Conservation (phyloP, 345 rosid species). For the Ceriops zippeliana region DNA sequence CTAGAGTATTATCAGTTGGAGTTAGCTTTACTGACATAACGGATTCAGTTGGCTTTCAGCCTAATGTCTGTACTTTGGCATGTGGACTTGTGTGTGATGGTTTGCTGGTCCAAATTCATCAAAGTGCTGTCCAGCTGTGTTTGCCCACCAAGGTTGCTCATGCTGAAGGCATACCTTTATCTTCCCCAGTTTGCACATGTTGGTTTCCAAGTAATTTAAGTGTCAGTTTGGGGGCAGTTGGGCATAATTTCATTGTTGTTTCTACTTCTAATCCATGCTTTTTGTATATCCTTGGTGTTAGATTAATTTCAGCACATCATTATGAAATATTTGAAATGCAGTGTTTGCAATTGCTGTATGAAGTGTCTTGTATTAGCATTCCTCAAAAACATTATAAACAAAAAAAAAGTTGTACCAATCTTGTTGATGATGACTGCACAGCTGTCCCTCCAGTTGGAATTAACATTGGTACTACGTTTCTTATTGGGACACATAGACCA, state of each 20-base stretch:
- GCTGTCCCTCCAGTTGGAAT: constrained; percentile 58
- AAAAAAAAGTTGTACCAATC: constrained; percentile 32
- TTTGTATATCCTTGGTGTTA: constrained; percentile 73
- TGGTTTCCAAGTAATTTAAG: constrained; percentile 73
- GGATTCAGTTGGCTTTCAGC: constrained; percentile 87
- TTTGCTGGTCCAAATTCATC: constrained; percentile 82
- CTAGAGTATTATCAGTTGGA: constrained; percentile 91
- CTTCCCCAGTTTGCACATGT: constrained; percentile 70
- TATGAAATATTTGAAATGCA: constrained; percentile 79
- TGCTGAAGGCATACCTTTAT: constrained; percentile 63
- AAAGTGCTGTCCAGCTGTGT: constrained; percentile 78
- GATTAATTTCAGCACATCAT: constrained; percentile 44
- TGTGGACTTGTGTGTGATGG: constrained; percentile 87
- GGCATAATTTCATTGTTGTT: constrained; percentile 61
- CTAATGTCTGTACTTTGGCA: constrained; percentile 93
- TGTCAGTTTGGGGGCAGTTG: constrained; percentile 96
- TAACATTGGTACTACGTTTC: constrained; percentile 57
- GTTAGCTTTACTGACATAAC: constrained; percentile 91
- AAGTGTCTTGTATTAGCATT: constrained; percentile 84
- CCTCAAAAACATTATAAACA: constrained; percentile 56
- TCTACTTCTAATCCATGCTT: constrained; percentile 92
- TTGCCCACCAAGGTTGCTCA: constrained; percentile 81
- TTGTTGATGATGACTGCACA: constrained; percentile 25
- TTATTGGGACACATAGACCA: constrained; percentile 94
- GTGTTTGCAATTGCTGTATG: constrained; percentile 64